Evolutionary conservation across 2,329 filamentous ascomycete genomes (phyloP).

Genomic region (Trichoderma simmonsii): DNA sequence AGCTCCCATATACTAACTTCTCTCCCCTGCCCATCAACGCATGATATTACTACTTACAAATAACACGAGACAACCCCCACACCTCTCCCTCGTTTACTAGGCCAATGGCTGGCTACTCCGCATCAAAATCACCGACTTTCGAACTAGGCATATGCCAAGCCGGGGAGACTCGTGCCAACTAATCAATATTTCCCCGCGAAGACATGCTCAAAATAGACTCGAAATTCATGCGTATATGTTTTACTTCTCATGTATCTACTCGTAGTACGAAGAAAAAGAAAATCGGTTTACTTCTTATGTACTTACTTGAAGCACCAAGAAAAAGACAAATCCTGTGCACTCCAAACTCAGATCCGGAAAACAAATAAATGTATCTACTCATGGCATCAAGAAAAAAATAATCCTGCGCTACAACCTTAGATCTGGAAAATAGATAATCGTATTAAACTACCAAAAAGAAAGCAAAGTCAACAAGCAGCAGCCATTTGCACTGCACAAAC

Average conservation of each 20-base stretch:
- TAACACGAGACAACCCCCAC: no score
- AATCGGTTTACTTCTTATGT: no score
- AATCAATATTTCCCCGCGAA: not conserved
- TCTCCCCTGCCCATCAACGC: not conserved
- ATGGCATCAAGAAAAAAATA: no score
- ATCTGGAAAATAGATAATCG: not conserved
- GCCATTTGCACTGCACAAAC: not conserved
- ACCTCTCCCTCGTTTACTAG: not conserved
- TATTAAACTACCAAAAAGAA: not conserved
- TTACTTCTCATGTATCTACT: not conserved
- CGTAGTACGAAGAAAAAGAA: no score
- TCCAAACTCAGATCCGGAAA: no score
- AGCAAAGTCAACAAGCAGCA: not conserved
- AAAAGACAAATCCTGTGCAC: no score
- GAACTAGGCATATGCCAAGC: not conserved
- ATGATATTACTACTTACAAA: not conserved
- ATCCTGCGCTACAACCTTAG: no score
- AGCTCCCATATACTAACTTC: not conserved
- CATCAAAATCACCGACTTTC: not conserved
- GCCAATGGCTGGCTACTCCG: not conserved
- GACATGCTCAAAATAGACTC: not conserved
- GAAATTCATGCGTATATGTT: not conserved
- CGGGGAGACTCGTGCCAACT: not conserved
- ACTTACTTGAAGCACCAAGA: no score
- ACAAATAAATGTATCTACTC: no score